Evolutionary conservation across 257 asterid species (phyloP).

Genomic region (Solanum rostratum): DNA sequence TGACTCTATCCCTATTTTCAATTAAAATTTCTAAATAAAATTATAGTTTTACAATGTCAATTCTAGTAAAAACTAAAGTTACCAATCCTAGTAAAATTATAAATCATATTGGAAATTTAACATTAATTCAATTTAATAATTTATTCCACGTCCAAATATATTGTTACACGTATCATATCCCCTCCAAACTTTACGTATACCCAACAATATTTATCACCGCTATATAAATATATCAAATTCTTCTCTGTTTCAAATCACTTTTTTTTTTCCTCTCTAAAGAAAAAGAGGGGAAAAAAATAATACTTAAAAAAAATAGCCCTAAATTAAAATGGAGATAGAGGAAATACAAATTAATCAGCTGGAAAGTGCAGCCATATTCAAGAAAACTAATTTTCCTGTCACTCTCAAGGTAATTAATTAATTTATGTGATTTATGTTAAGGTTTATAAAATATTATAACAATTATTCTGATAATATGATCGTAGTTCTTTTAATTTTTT

Average conservation of each 20-base stretch:
- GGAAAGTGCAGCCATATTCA: slow-evolving; percentile 22
- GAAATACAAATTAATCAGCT: slow-evolving; percentile 6
- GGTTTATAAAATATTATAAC: not conserved
- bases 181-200: not conserved
- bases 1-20: not conserved
- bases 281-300: not conserved
- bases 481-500: not conserved
- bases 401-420: slow-evolving; percentile 28
- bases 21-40: not conserved
- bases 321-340: slow-evolving; percentile 10
- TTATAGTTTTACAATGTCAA: not conserved
- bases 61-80: no score
- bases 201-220: not conserved
- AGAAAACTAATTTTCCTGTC: slow-evolving; percentile 35
- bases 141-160: not conserved
- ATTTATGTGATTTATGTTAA: not conserved
- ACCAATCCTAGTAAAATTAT: not conserved
- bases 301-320: not conserved
- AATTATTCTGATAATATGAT: not conserved
- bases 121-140: not conserved
- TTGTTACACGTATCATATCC: not conserved
- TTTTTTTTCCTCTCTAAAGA: not conserved
- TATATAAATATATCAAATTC: not conserved
- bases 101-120: not conserved
- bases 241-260: not conserved